phyloP scores from a whole-genome alignment of 768 basidiomycete genomes.

The Harrya chromipes region DNA sequence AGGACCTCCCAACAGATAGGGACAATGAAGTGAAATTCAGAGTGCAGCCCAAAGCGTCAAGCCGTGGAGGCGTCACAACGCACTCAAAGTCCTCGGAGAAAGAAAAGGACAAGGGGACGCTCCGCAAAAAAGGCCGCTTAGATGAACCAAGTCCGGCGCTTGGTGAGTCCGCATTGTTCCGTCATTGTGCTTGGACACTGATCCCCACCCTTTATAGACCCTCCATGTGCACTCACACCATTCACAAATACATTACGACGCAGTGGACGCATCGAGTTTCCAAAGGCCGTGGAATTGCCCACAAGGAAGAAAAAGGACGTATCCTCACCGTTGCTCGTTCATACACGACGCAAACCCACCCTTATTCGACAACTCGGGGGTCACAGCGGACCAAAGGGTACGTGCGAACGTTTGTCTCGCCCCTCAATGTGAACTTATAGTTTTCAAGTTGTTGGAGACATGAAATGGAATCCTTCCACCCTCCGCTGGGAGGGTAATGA shows the following conservation, averaged over 20 bases:
- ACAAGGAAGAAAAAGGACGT: conserved; percentile 55
- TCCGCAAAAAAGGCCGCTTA: conserved; percentile 55
- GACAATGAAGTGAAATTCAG: conserved; percentile 76
- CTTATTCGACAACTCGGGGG: conserved; percentile 84
- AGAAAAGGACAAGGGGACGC: conserved; percentile 42
- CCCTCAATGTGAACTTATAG: conserved; percentile 13
- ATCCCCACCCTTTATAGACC: conserved; percentile 13
- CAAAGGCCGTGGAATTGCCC: conserved; percentile 38
- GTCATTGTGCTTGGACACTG: not conserved
- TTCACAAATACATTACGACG: conserved; percentile 56
- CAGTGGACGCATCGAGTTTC: conserved; percentile 54
- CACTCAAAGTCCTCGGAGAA: conserved; percentile 40
- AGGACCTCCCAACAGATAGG: conserved; percentile 83
- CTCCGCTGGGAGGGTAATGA: conserved; percentile 99
- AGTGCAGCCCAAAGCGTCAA: conserved; percentile 70
- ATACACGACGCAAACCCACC: conserved; percentile 73
- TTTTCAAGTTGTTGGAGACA: conserved; percentile 83
- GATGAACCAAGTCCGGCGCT: conserved; percentile 36
- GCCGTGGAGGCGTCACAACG: conserved; percentile 49
- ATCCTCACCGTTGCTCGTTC: conserved; percentile 42
- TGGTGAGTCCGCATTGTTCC: conserved; percentile 37
- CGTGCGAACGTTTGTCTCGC: conserved; percentile 17
- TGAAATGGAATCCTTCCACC: conserved; percentile 93
- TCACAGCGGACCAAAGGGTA: conserved; percentile 68
- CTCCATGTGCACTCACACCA: conserved; percentile 34